Percentiles rank a stretch among this genome's conserved stretches.
These are phyloP conservation scores for Tetracentron sinense DNA, from an alignment of 164 flowering plant species.

Conservation along the genomic window DNA sequence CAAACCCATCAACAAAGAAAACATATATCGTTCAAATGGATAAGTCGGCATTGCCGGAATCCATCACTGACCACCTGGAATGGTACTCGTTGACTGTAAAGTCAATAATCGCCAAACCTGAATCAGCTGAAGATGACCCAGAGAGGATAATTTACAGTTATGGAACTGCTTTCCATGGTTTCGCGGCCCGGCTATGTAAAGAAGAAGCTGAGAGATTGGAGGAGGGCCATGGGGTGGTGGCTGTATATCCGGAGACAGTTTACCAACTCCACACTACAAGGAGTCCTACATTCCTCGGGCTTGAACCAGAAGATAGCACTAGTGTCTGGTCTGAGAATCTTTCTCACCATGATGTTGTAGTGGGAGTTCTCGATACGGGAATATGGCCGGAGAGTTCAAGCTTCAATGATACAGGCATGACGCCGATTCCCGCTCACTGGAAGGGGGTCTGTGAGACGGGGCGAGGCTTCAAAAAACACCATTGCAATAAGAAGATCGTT, in stretches of 20 bases:
- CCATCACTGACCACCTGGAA: constrained; percentile 37
- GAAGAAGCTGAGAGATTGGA: constrained; percentile 39
- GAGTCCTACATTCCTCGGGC: constrained; percentile 59
- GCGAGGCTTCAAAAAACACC: constrained; percentile 30
- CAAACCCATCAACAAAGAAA: constrained; percentile 23
- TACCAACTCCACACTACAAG: constrained; percentile 65
- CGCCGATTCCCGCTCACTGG: constrained; percentile 43
- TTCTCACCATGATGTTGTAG: constrained; percentile 42
- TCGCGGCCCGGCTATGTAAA: constrained; percentile 45
- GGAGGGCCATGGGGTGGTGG: constrained; percentile 38
- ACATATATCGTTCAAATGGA: constrained; percentile 63
- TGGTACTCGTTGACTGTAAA: constrained; percentile 50
- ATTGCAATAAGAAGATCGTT: constrained; percentile 55
- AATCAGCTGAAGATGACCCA: constrained; percentile 9
- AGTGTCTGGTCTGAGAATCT: constrained; percentile 24
- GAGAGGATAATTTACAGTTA: constrained; percentile 49
- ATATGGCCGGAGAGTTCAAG: constrained; percentile 71
- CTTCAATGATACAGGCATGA: constrained; percentile 53
- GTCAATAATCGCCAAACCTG: constrained; percentile 15
- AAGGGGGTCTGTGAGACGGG: constrained; percentile 52
- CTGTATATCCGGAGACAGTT: constrained; percentile 37
- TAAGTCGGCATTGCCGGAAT: constrained; percentile 39
- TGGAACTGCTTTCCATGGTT: constrained; percentile 53
- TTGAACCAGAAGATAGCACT: constrained; percentile 29
- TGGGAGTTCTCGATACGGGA: constrained; percentile 67